phyloP scores from a whole-genome alignment of 2,329 filamentous ascomycete species.

The Epicoccum nigrum region DNA sequence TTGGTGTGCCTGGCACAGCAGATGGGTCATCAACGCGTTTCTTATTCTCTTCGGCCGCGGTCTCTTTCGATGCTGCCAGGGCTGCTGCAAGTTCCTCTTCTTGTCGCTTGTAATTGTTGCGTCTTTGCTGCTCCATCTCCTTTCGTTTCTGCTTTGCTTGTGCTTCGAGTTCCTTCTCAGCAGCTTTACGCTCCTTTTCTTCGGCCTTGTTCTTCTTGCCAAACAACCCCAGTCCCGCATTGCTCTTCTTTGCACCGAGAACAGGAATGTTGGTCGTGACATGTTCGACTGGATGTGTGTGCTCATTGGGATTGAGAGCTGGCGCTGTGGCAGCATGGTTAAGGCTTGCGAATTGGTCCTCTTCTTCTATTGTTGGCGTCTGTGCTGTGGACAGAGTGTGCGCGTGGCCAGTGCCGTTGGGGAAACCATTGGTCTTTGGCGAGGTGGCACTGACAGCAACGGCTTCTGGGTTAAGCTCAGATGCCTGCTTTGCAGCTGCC shows the following conservation, averaged over 20 bases:
- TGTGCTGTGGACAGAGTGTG: constrained; percentile 44
- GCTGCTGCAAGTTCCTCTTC: constrained; percentile 69
- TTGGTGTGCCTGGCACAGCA: constrained; percentile 8
- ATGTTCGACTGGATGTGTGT: constrained; percentile 40
- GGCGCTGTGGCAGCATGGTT: constrained; percentile 71
- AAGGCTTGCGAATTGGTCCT: constrained; percentile 61
- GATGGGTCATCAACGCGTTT: constrained; percentile 22
- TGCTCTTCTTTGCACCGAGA: constrained; percentile 46
- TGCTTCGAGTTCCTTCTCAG: constrained; percentile 60
- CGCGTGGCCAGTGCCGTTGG: constrained; percentile 44
- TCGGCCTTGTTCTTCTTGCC: constrained; percentile 66
- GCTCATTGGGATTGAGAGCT: constrained; percentile 42
- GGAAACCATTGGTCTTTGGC: constrained; percentile 55
- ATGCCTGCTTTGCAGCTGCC: constrained; percentile 41
- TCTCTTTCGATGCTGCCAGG: constrained; percentile 69
- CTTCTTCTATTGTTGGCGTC: constrained; percentile 52
- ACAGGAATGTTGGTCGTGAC: constrained; percentile 39
- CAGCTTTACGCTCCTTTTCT: constrained; percentile 65
- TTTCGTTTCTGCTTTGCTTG: constrained; percentile 55
- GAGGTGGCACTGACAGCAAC: constrained; percentile 56
- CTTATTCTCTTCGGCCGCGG: constrained; percentile 58
- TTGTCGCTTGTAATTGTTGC: constrained; percentile 62
- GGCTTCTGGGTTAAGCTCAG: constrained; percentile 61
- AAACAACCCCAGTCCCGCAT: constrained; percentile 49
- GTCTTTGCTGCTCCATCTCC: constrained; percentile 58